Conservation (phyloP, 139 green algal genomes). For the Tetradesmus lagerheimii region DNA sequence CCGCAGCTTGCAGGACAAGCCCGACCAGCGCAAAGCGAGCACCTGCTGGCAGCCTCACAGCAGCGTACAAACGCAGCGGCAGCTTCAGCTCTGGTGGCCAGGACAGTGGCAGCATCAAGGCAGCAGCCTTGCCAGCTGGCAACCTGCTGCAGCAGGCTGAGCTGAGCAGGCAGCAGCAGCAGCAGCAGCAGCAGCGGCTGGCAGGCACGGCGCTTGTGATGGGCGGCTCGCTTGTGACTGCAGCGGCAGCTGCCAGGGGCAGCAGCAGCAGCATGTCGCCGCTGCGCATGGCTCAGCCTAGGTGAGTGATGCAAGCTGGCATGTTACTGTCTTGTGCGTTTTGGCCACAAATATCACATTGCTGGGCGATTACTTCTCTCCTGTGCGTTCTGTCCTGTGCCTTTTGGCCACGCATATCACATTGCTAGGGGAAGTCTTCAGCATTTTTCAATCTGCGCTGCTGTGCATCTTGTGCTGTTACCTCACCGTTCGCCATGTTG, state of each 20-base stretch:
- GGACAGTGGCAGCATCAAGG: background rate
- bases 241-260: background rate
- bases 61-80: background rate
- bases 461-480: no score
- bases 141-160: background rate
- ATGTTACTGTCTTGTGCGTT: no score
- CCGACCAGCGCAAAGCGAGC: background rate
- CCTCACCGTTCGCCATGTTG: no score
- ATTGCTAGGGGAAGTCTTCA: no score
- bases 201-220: background rate
- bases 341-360: no score
- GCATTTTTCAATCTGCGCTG: no score
- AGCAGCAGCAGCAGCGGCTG: background rate
- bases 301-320: no score
- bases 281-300: background rate
- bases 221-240: background rate
- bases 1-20: background rate
- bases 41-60: background rate
- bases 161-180: background rate
- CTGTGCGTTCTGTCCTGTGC: no score
- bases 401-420: no score
- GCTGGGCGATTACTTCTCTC: no score
- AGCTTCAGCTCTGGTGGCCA: background rate
- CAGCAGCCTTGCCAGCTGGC: background rate
- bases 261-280: background rate